Conservation (phyloP, 352 stramenopile genomes). For the Globisporangium rhizosaccharum region DNA sequence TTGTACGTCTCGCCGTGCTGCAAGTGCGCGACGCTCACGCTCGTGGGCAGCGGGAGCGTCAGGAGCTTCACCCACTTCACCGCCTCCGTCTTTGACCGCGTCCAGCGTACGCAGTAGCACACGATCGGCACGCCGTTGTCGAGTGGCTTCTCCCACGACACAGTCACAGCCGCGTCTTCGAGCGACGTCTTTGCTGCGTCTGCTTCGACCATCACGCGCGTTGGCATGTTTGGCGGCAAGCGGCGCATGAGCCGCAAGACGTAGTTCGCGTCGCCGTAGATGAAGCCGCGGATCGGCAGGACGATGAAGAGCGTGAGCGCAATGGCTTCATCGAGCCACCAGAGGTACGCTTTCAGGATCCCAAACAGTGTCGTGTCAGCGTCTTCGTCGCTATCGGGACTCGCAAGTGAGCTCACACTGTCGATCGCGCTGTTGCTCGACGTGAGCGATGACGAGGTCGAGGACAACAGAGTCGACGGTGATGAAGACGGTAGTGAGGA, state of each 20-base stretch:
- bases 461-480: not conserved
- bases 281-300: conserved; percentile 73
- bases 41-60: conserved; percentile 58
- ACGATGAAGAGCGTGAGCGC: conserved; percentile 67
- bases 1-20: conserved; percentile 81
- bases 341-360: conserved; percentile 65
- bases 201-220: conserved; percentile 63
- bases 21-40: conserved; percentile 52
- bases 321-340: conserved; percentile 84
- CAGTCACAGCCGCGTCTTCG: conserved; percentile 42
- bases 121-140: conserved; percentile 80
- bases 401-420: not conserved
- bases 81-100: conserved; percentile 67
- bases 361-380: conserved; percentile 24
- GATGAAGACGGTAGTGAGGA: not conserved
- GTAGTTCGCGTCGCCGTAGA: conserved; percentile 79
- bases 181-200: conserved; percentile 54
- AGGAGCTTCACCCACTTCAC: conserved; percentile 75
- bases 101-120: conserved; percentile 81
- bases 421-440: not conserved
- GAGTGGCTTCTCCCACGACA: conserved; percentile 76
- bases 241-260: conserved; percentile 58
- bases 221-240: conserved; percentile 77
- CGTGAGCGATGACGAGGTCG: not conserved
- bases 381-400: conserved; percentile 6